Evolutionary conservation across 2,329 filamentous ascomycete genomes (phyloP).

Genomic region (Penicillium palitans): DNA sequence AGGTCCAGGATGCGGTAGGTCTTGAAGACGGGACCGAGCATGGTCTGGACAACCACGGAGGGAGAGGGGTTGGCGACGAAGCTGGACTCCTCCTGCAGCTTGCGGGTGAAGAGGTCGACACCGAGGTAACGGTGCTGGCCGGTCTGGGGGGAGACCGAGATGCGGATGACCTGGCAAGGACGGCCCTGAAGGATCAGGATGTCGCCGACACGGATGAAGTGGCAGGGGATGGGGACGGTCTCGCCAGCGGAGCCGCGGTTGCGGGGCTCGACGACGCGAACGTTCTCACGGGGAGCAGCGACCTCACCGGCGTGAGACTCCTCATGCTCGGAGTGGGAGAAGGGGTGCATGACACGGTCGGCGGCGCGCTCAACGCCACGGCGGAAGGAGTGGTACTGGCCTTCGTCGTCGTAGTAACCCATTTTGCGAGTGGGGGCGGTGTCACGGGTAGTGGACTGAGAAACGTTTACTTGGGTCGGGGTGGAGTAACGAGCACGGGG

Average conservation of each 20-base stretch:
- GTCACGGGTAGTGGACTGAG: conserved; percentile 54
- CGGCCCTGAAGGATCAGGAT: conserved; percentile 98
- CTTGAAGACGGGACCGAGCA: conserved; percentile 99
- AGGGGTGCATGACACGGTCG: conserved; percentile 65
- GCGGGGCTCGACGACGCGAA: conserved; percentile 55
- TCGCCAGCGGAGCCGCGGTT: conserved; percentile 58
- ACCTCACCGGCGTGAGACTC: conserved; percentile 46
- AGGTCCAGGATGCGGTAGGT: conserved; percentile 99
- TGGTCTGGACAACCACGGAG: conserved; percentile 97
- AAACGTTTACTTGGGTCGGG: conserved; percentile 46
- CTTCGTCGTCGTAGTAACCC: conserved; percentile 80
- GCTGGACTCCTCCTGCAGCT: conserved; percentile 97
- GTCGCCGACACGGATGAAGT: conserved; percentile 99
- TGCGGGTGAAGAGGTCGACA: conserved; percentile 99
- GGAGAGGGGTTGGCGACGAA: conserved; percentile 97
- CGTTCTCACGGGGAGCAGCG: conserved; percentile 46
- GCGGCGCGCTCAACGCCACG: conserved; percentile 67
- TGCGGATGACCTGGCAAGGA: conserved; percentile 99
- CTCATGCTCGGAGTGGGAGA: conserved; percentile 44
- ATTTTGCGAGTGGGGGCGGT: conserved; percentile 59
- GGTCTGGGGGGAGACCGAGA: conserved; percentile 95
- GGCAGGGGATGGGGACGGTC: conserved; percentile 97
- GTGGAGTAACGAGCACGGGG: conserved; percentile 32
- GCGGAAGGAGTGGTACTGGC: conserved; percentile 73
- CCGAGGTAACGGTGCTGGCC: conserved; percentile 99